These are phyloP conservation scores for Penicillium arizonense DNA, from an alignment of 495 filamentous ascomycete genomes.

Conservation along the genomic window DNA sequence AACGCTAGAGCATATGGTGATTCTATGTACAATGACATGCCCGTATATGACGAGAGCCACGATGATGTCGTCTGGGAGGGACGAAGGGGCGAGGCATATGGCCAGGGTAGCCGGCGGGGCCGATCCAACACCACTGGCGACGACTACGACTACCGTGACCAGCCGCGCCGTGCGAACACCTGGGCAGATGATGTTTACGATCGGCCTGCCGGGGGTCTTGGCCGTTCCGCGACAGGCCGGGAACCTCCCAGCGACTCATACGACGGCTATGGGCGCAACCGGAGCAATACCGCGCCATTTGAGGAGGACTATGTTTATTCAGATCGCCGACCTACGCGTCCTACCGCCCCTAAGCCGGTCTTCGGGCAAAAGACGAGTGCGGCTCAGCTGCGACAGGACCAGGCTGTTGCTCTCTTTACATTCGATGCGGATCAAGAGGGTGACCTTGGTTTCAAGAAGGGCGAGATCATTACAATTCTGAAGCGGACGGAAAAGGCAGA, in stretches of 20 bases:
- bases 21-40: conserved; percentile 91
- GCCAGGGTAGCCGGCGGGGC: conserved; percentile 65
- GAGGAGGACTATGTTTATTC: conserved; percentile 61
- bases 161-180: conserved; percentile 68
- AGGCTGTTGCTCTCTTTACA: conserved; percentile 85
- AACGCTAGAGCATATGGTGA: conserved; percentile 49
- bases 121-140: conserved; percentile 52
- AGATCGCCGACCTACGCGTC: conserved; percentile 58
- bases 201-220: conserved; percentile 49
- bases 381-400: conserved; percentile 64
- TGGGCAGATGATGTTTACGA: conserved; percentile 93
- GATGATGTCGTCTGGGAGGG: conserved; percentile 96
- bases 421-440: conserved; percentile 94
- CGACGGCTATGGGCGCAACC: conserved; percentile 45
- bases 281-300: conserved; percentile 44
- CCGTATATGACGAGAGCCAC: conserved; percentile 83
- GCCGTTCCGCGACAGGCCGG: conserved; percentile 51
- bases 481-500: conserved; percentile 94
- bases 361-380: conserved; percentile 65
- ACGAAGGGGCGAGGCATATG: conserved; percentile 68
- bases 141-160: conserved; percentile 62
- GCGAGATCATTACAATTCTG: conserved; percentile 93
- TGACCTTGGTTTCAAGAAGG: conserved; percentile 95
- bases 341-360: conserved; percentile 83
- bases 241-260: conserved; percentile 46